phyloP scores from a whole-genome alignment of 2,329 filamentous ascomycete genomes.

The Fusarium sp. region DNA sequence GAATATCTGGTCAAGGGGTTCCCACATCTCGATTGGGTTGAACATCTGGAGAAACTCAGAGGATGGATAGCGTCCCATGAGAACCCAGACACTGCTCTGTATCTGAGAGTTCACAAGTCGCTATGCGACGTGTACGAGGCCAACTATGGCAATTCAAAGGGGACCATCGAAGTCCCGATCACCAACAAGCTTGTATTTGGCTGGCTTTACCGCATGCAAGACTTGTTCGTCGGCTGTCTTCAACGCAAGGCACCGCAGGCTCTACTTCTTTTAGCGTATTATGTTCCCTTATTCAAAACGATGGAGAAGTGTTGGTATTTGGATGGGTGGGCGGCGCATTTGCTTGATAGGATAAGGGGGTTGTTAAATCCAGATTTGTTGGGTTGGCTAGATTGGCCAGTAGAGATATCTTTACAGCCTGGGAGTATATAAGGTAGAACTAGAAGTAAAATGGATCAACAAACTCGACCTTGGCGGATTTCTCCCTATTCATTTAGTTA shows the following conservation, averaged over 20 bases:
- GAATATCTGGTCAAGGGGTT: constrained; percentile 41
- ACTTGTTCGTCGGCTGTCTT: constrained; percentile 45
- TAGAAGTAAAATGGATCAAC: constrained; percentile 1
- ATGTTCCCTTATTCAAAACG: constrained; percentile 40
- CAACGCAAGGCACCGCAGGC: constrained; percentile 46
- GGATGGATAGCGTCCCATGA: constrained; percentile 43
- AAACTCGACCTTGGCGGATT: neutral
- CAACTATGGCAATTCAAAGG: constrained; percentile 40
- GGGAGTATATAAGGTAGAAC: constrained; percentile 14
- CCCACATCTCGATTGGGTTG: constrained; percentile 41
- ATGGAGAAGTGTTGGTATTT: constrained; percentile 40
- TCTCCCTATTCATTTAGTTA: neutral
- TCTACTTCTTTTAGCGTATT: constrained; percentile 46
- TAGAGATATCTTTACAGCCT: constrained; percentile 30
- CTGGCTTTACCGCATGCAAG: constrained; percentile 48
- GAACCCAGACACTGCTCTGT: constrained; percentile 44
- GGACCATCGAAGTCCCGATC: constrained; percentile 29
- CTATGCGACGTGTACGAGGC: constrained; percentile 46
- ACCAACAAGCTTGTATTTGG: constrained; percentile 42
- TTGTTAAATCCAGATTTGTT: constrained; percentile 33
- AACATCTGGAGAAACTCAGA: constrained; percentile 38
- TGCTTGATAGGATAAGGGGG: constrained; percentile 41
- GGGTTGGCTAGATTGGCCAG: constrained; percentile 45
- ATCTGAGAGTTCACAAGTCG: constrained; percentile 37
- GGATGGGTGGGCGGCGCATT: constrained; percentile 42